Evolutionary conservation across 2,329 filamentous ascomycete species (phyloP).

Genomic region (Venturia asperata): DNA sequence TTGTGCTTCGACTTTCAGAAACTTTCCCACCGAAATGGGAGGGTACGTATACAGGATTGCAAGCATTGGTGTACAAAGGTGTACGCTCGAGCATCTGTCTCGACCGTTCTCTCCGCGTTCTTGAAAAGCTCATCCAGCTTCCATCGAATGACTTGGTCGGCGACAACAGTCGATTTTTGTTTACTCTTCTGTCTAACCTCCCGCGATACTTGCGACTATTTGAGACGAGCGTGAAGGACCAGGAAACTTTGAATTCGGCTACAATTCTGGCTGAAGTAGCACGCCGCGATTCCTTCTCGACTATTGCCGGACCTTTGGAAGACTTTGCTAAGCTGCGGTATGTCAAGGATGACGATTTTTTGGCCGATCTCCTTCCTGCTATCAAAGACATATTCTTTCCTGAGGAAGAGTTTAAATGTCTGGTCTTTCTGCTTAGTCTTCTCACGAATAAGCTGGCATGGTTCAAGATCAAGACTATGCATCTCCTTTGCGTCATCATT

Average conservation of each 20-base stretch:
- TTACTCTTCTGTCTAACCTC: slow-evolving; percentile 83
- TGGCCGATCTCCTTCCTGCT: slow-evolving; percentile 64
- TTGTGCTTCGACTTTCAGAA: slow-evolving; percentile 66
- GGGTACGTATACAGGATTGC: slow-evolving; percentile 76
- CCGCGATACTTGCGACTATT: slow-evolving; percentile 76
- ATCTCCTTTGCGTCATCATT: slow-evolving; percentile 75
- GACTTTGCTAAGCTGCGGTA: slow-evolving; percentile 63
- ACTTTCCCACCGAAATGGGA: slow-evolving; percentile 84
- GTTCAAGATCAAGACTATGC: slow-evolving; percentile 92
- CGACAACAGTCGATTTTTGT: slow-evolving; percentile 72
- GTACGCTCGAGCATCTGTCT: slow-evolving; percentile 79
- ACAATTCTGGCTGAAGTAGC: slow-evolving; percentile 65
- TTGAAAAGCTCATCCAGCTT: slow-evolving; percentile 71
- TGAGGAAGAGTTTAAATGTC: slow-evolving; percentile 69
- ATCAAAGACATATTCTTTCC: slow-evolving; percentile 75
- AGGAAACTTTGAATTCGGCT: slow-evolving; percentile 50
- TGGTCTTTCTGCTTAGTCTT: slow-evolving; percentile 85
- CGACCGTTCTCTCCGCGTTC: slow-evolving; percentile 65
- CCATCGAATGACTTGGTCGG: slow-evolving; percentile 77
- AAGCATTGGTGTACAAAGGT: slow-evolving; percentile 83
- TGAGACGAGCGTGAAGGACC: slow-evolving; percentile 54
- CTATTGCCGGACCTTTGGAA: slow-evolving; percentile 62
- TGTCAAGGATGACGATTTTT: slow-evolving; percentile 64
- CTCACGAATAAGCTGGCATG: slow-evolving; percentile 82
- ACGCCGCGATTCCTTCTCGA: slow-evolving; percentile 60